Conservation (phyloP, 2,329 filamentous ascomycete species). For the Nothophaeocryptopus gaeumannii region DNA sequence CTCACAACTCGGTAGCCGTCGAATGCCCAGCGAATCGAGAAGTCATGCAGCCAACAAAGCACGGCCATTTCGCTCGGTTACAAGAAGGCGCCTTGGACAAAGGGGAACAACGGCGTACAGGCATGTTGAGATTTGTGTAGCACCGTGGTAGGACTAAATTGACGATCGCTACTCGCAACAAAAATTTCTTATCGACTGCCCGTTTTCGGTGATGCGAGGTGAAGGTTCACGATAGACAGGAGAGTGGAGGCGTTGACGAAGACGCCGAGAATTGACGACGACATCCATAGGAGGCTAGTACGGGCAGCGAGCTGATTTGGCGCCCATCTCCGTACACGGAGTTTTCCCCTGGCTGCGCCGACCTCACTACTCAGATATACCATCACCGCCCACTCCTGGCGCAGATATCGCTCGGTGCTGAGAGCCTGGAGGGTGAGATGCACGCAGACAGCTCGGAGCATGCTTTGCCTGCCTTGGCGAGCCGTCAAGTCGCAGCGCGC, state of each 20-base stretch:
- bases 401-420: too few species aligned
- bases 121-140: conserved; percentile 14
- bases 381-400: too few species aligned
- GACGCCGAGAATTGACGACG: conserved; percentile 8
- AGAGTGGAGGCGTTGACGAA: conserved; percentile 16
- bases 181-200: conserved; percentile 19
- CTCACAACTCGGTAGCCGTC: conserved; percentile 15
- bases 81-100: conserved; percentile 8
- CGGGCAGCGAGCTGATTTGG: too few species aligned
- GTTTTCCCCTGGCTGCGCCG: too few species aligned
- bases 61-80: conserved; percentile 12
- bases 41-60: conserved; percentile 11
- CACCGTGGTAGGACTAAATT: conserved; percentile 17
- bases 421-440: too few species aligned
- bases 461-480: too few species aligned
- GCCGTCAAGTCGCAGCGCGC: too few species aligned
- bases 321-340: too few species aligned
- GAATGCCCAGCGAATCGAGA: conserved; percentile 17
- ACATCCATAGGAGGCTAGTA: conserved; percentile 9
- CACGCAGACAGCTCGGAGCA: too few species aligned
- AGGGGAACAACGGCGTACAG: conserved; percentile 6
- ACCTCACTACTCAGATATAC: too few species aligned
- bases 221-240: conserved; percentile 17
- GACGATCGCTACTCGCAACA: conserved; percentile 13
- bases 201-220: conserved; percentile 10